Evolutionary conservation across 1,139 yeast species (phyloP).

Genomic region (Blastobotrys capitulatus): DNA sequence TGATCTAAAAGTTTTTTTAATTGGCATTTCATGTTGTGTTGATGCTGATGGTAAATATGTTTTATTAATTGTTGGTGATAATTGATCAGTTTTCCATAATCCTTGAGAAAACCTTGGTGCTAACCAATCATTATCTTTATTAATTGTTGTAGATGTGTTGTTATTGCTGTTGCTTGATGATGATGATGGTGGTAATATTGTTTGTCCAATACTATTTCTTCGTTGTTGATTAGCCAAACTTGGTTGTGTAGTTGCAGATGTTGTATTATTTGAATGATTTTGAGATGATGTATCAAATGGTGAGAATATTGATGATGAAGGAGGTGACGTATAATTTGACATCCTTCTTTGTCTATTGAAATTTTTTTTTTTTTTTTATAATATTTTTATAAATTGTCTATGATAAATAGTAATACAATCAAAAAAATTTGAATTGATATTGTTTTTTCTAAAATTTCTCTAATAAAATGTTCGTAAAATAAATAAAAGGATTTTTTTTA

Average conservation of each 20-base stretch:
- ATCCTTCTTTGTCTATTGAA: not conserved
- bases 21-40: constrained; percentile 1
- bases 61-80: not conserved
- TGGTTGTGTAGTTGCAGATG: not conserved
- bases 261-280: too few species aligned
- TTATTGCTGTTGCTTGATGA: not conserved
- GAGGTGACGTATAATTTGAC: not conserved
- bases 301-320: not conserved
- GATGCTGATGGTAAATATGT: not conserved
- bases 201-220: not conserved
- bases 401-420: not conserved
- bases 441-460: not conserved
- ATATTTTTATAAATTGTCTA: not conserved
- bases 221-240: not conserved
- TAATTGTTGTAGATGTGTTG: too few species aligned
- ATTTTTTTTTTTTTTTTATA: not conserved
- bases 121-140: constrained; percentile 4
- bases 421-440: not conserved
- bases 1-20: constrained; percentile 20
- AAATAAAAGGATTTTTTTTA: not conserved
- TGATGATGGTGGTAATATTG: not conserved
- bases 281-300: constrained; percentile 9
- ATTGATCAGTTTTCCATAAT: not conserved
- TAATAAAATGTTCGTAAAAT: too few species aligned
- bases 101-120: constrained; percentile 11